Conservation (phyloP, 441 rosid species). For the Pelargonium myrrhifolium region DNA sequence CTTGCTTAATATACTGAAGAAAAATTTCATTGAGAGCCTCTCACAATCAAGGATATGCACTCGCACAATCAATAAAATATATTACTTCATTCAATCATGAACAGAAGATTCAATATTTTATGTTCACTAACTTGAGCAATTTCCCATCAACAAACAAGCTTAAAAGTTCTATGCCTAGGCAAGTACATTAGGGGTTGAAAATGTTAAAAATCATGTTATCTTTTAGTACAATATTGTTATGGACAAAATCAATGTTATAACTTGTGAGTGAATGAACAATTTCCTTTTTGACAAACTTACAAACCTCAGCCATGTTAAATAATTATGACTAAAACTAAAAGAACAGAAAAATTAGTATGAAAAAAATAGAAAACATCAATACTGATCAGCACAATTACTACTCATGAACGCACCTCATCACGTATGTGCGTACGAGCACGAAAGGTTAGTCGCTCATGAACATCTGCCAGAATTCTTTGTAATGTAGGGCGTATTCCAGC, state of each 20-base stretch:
- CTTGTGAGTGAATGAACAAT: background rate
- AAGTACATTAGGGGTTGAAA: background rate
- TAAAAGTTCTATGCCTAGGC: background rate
- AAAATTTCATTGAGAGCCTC: background rate
- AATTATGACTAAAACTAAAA: background rate
- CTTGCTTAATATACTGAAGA: conserved; percentile 5
- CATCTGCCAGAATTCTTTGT: conserved; percentile 85
- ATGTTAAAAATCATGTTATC: background rate
- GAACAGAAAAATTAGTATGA: background rate
- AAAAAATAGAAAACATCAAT: conserved; percentile 3
- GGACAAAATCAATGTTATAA: background rate
- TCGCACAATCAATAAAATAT: background rate
- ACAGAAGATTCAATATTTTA: background rate
- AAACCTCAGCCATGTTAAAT: conserved; percentile 3
- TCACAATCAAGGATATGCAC: background rate
- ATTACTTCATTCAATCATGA: background rate
- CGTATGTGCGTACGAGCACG: conserved; percentile 92
- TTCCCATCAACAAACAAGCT: background rate
- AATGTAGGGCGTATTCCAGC: conserved; percentile 84
- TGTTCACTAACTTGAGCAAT: too few species aligned
- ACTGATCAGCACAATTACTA: conserved; percentile 8
- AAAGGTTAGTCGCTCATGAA: conserved; percentile 87
- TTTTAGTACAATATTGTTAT: background rate
- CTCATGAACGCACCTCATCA: conserved; percentile 58
- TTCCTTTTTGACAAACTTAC: background rate